Conservation (phyloP, 306 rosid genomes). For the Sicyos edulis region DNA sequence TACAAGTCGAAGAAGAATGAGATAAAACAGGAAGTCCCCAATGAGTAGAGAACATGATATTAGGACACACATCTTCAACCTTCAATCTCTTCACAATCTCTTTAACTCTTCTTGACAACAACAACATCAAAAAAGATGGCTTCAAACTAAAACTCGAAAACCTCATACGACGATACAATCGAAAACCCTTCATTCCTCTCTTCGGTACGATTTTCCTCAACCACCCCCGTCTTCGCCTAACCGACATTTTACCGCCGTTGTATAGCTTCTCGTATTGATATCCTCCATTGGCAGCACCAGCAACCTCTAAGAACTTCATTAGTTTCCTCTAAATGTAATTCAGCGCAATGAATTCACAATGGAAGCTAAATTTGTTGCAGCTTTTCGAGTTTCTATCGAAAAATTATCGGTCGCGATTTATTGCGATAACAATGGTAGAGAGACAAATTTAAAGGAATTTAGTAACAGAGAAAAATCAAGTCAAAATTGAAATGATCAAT, state of each 20-base stretch:
- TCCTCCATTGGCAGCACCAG: background rate
- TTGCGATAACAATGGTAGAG: too few relatives aligned
- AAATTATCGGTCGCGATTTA: too few relatives aligned
- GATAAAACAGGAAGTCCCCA: constrained; percentile 68
- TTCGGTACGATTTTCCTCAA: background rate
- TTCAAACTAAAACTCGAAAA: constrained; percentile 30
- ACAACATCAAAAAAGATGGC: constrained; percentile 27
- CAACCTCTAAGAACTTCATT: too few relatives aligned
- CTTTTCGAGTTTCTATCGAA: too few relatives aligned
- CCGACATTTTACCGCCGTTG: background rate
- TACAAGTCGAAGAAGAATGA: constrained; percentile 26
- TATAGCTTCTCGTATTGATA: background rate
- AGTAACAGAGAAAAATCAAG: too few relatives aligned
- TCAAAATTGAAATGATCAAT: too few relatives aligned
- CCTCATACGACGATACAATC: constrained; percentile 11
- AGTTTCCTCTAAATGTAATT: too few relatives aligned
- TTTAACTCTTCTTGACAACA: constrained; percentile 39
- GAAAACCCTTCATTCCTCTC: constrained; percentile 15
- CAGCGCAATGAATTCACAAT: too few relatives aligned
- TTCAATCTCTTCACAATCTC: constrained; percentile 40
- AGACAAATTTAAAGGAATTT: too few relatives aligned
- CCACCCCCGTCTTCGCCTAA: background rate
- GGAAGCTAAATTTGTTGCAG: background rate
- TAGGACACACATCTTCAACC: constrained; percentile 35
- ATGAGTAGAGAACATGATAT: constrained; percentile 44